These are phyloP conservation scores for Infundibulicybe gibba DNA, from an alignment of 768 basidiomycete genomes.

Conservation along the genomic window DNA sequence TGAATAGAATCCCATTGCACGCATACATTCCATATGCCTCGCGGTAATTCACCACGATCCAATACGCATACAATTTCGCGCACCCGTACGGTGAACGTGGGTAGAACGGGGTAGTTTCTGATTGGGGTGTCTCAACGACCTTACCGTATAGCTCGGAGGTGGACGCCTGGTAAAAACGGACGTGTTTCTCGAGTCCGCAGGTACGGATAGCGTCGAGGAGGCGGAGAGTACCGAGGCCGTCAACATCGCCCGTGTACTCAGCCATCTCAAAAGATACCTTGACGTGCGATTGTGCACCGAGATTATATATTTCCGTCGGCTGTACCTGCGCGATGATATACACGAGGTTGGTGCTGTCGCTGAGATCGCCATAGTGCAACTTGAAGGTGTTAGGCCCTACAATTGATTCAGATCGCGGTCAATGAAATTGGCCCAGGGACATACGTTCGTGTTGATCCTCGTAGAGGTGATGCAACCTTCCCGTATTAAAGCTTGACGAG, in stretches of 20 bases:
- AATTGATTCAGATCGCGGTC: slow-evolving; percentile 2
- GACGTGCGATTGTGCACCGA: slow-evolving; percentile 97
- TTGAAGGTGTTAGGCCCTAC: slow-evolving; percentile 44
- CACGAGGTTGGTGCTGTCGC: slow-evolving; percentile 95
- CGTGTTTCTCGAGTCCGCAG: slow-evolving; percentile 88
- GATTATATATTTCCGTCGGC: slow-evolving; percentile 96
- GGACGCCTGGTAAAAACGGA: slow-evolving; percentile 96
- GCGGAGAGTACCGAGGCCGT: slow-evolving; percentile 91
- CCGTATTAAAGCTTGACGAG: slow-evolving; percentile 97
- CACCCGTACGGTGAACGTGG: slow-evolving; percentile 97
- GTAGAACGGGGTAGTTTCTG: slow-evolving; percentile 96
- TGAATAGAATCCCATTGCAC: slow-evolving; percentile 96
- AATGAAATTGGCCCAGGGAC: slow-evolving; percentile 18
- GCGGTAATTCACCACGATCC: slow-evolving; percentile 89
- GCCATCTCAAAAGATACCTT: slow-evolving; percentile 99
- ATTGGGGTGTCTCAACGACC: slow-evolving; percentile 93
- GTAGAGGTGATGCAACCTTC: slow-evolving; percentile 90
- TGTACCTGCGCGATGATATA: slow-evolving; percentile 94
- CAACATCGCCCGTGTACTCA: slow-evolving; percentile 97
- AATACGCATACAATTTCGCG: slow-evolving; percentile 90
- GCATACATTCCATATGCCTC: slow-evolving; percentile 97
- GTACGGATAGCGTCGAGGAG: slow-evolving; percentile 95
- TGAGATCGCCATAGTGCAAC: slow-evolving; percentile 88
- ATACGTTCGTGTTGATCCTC: slow-evolving; percentile 89
- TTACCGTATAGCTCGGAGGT: slow-evolving; percentile 98